Evolutionary conservation across 208 protist genomes (phyloP).

Genomic region (Leishmania mexicana): DNA sequence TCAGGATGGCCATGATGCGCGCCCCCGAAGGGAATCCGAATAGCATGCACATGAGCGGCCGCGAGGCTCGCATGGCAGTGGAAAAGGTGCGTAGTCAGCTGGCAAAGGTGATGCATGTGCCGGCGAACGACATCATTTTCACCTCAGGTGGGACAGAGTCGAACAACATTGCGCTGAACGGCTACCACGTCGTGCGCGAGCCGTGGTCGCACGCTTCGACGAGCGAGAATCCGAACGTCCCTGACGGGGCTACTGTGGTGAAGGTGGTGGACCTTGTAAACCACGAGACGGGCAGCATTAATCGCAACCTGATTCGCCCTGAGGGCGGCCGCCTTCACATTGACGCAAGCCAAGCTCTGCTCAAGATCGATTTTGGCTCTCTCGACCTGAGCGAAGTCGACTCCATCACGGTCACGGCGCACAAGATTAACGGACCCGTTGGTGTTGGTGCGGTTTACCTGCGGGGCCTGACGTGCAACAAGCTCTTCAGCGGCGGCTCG

Average conservation of each 20-base stretch:
- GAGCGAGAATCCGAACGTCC: constrained; percentile 21
- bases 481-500: constrained; percentile 58
- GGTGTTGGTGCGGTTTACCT: constrained; percentile 80
- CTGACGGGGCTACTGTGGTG: constrained; percentile 29
- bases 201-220: constrained; percentile 79
- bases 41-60: constrained; percentile 78
- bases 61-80: constrained; percentile 71
- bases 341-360: constrained; percentile 70
- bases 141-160: constrained; percentile 83
- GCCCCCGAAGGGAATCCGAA: constrained; percentile 79
- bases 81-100: constrained; percentile 69
- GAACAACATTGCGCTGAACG: constrained; percentile 83
- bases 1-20: constrained; percentile 53
- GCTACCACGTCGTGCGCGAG: constrained; percentile 70
- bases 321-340: constrained; percentile 67
- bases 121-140: constrained; percentile 75
- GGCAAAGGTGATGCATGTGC: constrained; percentile 53
- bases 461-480: constrained; percentile 49
- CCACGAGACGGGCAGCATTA: constrained; percentile 76
- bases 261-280: constrained; percentile 78
- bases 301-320: constrained; percentile 47
- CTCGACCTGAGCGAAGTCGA: constrained; percentile 74
- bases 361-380: constrained; percentile 64
- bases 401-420: constrained; percentile 76
- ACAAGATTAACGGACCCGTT: constrained; percentile 85